phyloP scores from a whole-genome alignment of 148 eudicot species.

The Drosera capensis region DNA sequence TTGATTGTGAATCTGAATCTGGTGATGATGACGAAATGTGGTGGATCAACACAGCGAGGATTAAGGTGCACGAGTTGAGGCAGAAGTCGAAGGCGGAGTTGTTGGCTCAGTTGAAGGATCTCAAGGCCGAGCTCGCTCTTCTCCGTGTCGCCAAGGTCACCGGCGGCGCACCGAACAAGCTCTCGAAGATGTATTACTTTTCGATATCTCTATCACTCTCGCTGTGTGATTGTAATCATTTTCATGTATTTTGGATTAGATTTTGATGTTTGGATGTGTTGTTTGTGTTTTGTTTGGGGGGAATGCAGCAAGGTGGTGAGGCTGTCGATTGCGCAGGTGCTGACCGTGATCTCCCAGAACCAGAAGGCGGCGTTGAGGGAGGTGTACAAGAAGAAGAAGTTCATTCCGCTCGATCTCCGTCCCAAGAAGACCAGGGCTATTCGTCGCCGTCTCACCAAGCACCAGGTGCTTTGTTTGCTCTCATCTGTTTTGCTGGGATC shows the following conservation, averaged over 20 bases:
- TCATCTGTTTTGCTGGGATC: neutral
- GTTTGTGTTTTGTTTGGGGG: neutral
- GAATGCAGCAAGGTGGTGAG: conserved; percentile 21
- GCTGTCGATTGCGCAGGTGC: conserved; percentile 19
- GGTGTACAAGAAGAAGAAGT: conserved; percentile 34
- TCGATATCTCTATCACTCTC: neutral
- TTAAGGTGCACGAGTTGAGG: conserved; percentile 19
- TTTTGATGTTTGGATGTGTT: neutral
- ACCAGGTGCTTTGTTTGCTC: conserved; percentile 13
- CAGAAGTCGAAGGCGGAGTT: conserved; percentile 16
- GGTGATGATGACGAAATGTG: neutral
- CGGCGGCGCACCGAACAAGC: conserved; percentile 31
- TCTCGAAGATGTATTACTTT: conserved; percentile 29
- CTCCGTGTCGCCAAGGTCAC: conserved; percentile 36
- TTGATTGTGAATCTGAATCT: too few relatives aligned
- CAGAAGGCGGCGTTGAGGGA: conserved; percentile 26
- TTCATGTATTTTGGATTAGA: neutral
- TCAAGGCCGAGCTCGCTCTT: conserved; percentile 31
- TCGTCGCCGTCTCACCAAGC: conserved; percentile 23
- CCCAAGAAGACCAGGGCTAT: conserved; percentile 28
- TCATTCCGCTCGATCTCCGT: conserved; percentile 24
- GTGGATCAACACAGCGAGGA: conserved; percentile 2
- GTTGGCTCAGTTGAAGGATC: conserved; percentile 22
- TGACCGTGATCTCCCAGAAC: conserved; percentile 30
- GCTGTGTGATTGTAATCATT: neutral